These are phyloP conservation scores for Monilinia vaccinii-corymbosi DNA, from an alignment of 2,329 filamentous ascomycete species.

Conservation along the genomic window DNA sequence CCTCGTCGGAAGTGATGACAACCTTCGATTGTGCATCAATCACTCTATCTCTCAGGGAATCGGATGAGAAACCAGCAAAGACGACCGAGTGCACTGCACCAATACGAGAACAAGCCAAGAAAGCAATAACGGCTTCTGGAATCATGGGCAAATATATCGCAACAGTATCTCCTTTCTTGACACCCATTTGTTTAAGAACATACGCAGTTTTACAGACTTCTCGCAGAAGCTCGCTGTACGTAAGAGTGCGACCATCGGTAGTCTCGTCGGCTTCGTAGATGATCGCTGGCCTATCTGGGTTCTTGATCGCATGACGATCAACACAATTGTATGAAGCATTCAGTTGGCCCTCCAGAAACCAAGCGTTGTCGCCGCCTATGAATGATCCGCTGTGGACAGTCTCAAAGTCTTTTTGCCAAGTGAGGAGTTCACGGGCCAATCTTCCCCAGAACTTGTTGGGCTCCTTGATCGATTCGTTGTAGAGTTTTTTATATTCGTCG, in stretches of 20 bases:
- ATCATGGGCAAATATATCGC: constrained; percentile 99
- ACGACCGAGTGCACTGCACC: constrained; percentile 96
- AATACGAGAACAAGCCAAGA: constrained; percentile 85
- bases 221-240: constrained; percentile 85
- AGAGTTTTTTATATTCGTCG: constrained; percentile 58
- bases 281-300: constrained; percentile 88
- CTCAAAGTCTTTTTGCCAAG: constrained; percentile 86
- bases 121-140: constrained; percentile 83
- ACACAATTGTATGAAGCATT: constrained; percentile 98
- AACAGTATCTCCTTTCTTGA: constrained; percentile 94
- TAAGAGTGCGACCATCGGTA: constrained; percentile 76
- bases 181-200: constrained; percentile 88
- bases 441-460: constrained; percentile 86
- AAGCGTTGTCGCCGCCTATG: constrained; percentile 72
- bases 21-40: constrained; percentile 85
- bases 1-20: constrained; percentile 95
- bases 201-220: constrained; percentile 84
- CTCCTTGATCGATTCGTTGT: constrained; percentile 80
- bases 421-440: constrained; percentile 77
- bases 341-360: constrained; percentile 88
- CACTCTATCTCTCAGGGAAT: constrained; percentile 91
- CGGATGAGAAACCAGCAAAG: constrained; percentile 94
- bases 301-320: constrained; percentile 90
- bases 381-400: constrained; percentile 77
- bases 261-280: constrained; percentile 98